Conservation (phyloP, 139 green algal genomes). For the Picochlorum sp. region DNA sequence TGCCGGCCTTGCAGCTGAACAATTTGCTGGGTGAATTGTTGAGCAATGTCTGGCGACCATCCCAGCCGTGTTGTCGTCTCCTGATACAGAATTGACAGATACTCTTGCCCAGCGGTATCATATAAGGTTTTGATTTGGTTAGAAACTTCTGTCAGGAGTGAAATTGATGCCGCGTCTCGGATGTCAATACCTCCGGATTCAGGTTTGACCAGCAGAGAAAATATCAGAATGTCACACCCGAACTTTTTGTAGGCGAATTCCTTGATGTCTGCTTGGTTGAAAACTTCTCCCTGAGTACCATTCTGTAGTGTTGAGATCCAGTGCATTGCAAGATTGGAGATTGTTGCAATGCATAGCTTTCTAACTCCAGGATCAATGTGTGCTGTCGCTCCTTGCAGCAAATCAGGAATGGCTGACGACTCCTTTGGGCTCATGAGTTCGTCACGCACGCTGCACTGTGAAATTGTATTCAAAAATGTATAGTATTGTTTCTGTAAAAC, state of each 20-base stretch:
- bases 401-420: conserved; percentile 33
- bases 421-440: conserved; percentile 8
- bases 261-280: conserved; percentile 29
- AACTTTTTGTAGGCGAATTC: conserved; percentile 47
- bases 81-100: conserved; percentile 28
- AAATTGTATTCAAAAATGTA: conserved; percentile 35
- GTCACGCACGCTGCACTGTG: conserved; percentile 8
- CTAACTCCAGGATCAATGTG: conserved; percentile 12
- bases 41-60: conserved; percentile 26
- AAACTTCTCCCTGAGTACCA: background rate
- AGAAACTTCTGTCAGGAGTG: conserved; percentile 54
- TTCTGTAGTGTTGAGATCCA: background rate
- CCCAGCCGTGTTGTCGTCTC: conserved; percentile 36
- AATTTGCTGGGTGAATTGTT: conserved; percentile 52
- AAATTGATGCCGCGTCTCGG: conserved; percentile 49
- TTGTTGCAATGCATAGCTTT: conserved; percentile 26
- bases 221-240: conserved; percentile 46
- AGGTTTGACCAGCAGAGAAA: conserved; percentile 24
- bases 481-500: conserved; percentile 74
- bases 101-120: conserved; percentile 36
- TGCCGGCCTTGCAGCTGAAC: conserved; percentile 21
- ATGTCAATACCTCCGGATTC: conserved; percentile 33
- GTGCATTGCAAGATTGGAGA: background rate
- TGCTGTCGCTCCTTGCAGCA: conserved; percentile 20
- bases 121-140: conserved; percentile 47